Percentiles rank a stretch among this genome's conserved stretches.
Evolutionary conservation across 2,329 filamentous ascomycete species (phyloP).

Genomic region (Fusarium pilosicola): DNA sequence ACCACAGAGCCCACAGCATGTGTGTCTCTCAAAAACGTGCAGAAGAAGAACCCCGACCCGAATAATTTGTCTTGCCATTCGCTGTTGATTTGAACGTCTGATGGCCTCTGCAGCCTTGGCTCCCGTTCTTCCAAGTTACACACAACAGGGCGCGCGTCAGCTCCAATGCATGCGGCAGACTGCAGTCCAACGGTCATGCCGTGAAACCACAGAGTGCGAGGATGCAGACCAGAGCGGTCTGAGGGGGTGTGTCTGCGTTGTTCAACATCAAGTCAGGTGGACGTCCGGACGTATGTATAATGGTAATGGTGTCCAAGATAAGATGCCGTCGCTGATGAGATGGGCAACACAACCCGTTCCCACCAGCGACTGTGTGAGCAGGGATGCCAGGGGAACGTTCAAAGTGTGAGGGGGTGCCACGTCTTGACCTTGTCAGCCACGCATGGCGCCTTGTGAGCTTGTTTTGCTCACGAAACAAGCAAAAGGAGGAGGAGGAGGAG

Average conservation of each 20-base stretch:
- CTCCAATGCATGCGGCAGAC: conserved; percentile 34
- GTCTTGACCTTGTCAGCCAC: conserved; percentile 23
- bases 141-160: conserved; percentile 32
- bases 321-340: conserved; percentile 30
- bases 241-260: conserved; percentile 35
- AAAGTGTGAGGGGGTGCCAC: conserved; percentile 17
- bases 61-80: neutral
- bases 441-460: conserved; percentile 6
- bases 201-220: conserved; percentile 28
- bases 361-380: neutral
- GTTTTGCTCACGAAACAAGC: neutral
- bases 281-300: neutral
- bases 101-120: neutral
- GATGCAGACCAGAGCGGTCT: neutral
- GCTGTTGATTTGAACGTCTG: neutral
- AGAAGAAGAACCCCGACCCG: neutral
- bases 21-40: conserved; percentile 3
- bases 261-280: conserved; percentile 22
- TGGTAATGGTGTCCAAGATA: conserved; percentile 29
- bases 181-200: conserved; percentile 38
- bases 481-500: neutral
- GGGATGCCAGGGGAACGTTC: neutral
- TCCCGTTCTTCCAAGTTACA: conserved; percentile 24
- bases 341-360: conserved; percentile 11
- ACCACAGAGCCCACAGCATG: neutral